These are phyloP conservation scores for Penicillium oxalicum DNA, from an alignment of 2,329 filamentous ascomycete genomes.

Conservation along the genomic window DNA sequence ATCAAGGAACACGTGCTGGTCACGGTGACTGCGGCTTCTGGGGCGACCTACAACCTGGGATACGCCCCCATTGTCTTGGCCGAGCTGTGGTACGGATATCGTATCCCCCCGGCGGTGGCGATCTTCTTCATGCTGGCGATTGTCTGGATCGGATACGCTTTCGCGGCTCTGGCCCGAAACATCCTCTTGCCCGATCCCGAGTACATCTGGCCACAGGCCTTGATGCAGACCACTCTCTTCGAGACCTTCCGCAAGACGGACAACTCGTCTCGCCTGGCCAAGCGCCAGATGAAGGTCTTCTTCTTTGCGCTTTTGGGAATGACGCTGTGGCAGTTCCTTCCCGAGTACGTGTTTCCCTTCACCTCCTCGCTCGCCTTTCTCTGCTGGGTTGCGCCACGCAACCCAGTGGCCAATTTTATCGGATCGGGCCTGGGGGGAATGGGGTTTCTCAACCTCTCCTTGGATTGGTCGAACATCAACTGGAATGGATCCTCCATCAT, in stretches of 20 bases:
- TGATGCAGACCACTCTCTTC: constrained; percentile 55
- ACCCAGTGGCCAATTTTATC: constrained; percentile 54
- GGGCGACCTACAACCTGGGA: constrained; percentile 48
- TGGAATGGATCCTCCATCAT: constrained; percentile 45
- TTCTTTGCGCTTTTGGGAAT: constrained; percentile 49
- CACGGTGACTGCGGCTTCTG: constrained; percentile 50
- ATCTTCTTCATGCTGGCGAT: constrained; percentile 58
- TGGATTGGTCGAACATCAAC: constrained; percentile 59
- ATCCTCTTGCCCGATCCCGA: constrained; percentile 55
- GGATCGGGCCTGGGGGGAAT: constrained; percentile 58
- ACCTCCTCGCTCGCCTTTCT: constrained; percentile 56
- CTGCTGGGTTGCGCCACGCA: constrained; percentile 58
- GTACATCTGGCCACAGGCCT: constrained; percentile 50
- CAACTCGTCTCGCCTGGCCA: constrained; percentile 44
- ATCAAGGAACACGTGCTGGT: constrained; percentile 55
- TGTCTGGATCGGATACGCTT: constrained; percentile 55
- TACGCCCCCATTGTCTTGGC: constrained; percentile 51
- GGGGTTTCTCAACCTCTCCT: constrained; percentile 54
- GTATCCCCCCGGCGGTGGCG: constrained; percentile 48
- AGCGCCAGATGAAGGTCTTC: constrained; percentile 53
- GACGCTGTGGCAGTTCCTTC: constrained; percentile 57
- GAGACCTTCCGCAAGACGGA: constrained; percentile 48
- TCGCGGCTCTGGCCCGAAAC: constrained; percentile 53
- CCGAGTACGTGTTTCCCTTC: constrained; percentile 56
- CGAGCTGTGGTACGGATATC: constrained; percentile 52